Conservation (phyloP, 2,329 filamentous ascomycete species). For the Beauveria varroae region DNA sequence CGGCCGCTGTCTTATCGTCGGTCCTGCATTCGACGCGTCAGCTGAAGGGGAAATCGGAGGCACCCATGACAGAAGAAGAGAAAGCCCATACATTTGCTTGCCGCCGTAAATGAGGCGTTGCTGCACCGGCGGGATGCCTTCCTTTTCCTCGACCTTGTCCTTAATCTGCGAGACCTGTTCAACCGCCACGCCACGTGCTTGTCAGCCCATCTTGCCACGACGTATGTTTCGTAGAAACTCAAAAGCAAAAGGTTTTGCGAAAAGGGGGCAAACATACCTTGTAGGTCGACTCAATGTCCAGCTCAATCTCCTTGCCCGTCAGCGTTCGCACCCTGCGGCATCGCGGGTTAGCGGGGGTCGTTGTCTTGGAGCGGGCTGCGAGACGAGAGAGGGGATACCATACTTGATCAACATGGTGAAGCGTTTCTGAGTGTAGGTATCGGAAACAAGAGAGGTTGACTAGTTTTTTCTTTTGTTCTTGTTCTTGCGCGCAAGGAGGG, state of each 20-base stretch:
- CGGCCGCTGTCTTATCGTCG: conserved; percentile 86
- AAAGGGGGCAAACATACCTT: conserved; percentile 52
- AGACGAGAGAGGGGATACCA: background rate
- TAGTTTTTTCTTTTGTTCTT: background rate
- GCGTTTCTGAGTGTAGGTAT: background rate
- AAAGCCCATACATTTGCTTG: conserved; percentile 75
- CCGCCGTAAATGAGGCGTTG: conserved; percentile 93
- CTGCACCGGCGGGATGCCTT: conserved; percentile 94
- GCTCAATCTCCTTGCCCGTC: conserved; percentile 97
- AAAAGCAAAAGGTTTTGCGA: too few species aligned
- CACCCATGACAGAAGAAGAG: background rate
- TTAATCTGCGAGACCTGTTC: conserved; percentile 86
- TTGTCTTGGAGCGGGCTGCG: background rate
- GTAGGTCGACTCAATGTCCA: conserved; percentile 91
- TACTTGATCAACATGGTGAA: conserved; percentile 45
- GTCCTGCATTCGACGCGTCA: conserved; percentile 48
- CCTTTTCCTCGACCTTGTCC: conserved; percentile 98
- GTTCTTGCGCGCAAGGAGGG: background rate
- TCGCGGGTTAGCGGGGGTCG: background rate
- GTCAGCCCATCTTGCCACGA: background rate
- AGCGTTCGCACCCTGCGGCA: conserved; percentile 79
- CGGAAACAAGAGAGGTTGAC: background rate
- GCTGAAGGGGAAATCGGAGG: background rate
- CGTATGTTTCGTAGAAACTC: too few species aligned
- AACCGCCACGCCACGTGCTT: background rate